Evolutionary conservation across 2,329 filamentous ascomycete species (phyloP), one percentile per base, ranked within the genome.

Genomic region (Cryphonectria nitschkei): DNA sequence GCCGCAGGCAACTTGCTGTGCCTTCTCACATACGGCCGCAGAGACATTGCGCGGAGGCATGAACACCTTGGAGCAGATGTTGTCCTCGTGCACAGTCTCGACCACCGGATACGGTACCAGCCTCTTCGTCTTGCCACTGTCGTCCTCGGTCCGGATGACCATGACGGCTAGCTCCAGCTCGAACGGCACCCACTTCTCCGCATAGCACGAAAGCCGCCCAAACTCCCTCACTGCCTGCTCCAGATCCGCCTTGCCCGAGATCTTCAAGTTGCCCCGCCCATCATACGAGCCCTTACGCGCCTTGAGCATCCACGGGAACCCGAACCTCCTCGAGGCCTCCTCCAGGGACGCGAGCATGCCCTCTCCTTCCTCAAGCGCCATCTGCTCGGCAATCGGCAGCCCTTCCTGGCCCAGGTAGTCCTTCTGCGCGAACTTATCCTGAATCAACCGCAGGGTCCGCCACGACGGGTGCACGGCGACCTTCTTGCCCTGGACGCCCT

Each of bases 81-180:
- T 96, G 80, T 98, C 93, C 81, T 98, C 93, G 76, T 99, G 96
- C 41, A 98, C 88, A 0, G 95, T 98, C 84, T 99, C 96, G 1
- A 98, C 95, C 0, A 92, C 92, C 0, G 96, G 95, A 78, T 96
- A 98, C 5, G 95, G 89, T 43, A 94, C 83, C 16, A 87, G 80
- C 19, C 79, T 79, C 71, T 82, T 86, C 11, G 85, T 79, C 19
- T 81, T 81, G 0, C 86, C 86, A 2, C 83, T 79, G 61, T 84
- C 82, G 74, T 97, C 90, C 77, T 95, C 92, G 0, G 93, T 97
- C 77, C 97, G 93, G 70, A 98, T 89, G 11, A 98, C 95, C 90
- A 98, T 97, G 75, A 97, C 95, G 6, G 96, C 93, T 68, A 98
- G 84, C 82, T 98, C 95, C 82, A 92, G 91, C 76, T 87, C 87